Evolutionary conservation across 73 alveolate species (phyloP).

Genomic region (Tetrahymena thermophila): DNA sequence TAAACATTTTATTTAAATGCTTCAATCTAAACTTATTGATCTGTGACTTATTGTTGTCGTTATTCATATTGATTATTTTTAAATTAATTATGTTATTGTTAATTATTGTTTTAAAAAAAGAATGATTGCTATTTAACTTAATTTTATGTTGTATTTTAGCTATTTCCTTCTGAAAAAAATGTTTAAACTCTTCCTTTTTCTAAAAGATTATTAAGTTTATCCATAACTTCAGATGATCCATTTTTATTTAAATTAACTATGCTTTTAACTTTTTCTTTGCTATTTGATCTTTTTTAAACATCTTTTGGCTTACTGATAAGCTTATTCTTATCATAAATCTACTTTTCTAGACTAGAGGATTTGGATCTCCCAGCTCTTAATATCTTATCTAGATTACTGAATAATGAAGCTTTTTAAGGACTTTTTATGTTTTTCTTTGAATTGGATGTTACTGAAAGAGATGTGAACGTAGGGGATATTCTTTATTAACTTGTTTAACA

Average conservation of each 20-base stretch:
- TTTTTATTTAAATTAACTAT: too few relatives aligned
- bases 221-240: background rate
- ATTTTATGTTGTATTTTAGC: background rate
- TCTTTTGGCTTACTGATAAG: background rate
- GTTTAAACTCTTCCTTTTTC: background rate
- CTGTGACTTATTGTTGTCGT: background rate
- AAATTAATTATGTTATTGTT: too few relatives aligned
- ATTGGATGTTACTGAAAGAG: background rate
- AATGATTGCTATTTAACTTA: too few relatives aligned
- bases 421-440: background rate
- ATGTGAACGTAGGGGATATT: background rate
- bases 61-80: background rate
- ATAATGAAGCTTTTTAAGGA: background rate
- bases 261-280: background rate
- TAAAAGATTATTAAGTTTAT: background rate
- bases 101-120: too few relatives aligned
- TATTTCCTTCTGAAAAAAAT: background rate
- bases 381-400: background rate
- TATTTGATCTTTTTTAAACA: background rate
- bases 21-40: background rate
- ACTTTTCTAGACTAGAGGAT: background rate
- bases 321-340: background rate
- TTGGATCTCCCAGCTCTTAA: background rate
- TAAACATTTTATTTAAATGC: too few relatives aligned
- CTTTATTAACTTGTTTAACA: background rate